Base-by-base conservation (phyloP, 2,329 filamentous ascomycete genomes). In the Hysterium pulicare region DNA sequence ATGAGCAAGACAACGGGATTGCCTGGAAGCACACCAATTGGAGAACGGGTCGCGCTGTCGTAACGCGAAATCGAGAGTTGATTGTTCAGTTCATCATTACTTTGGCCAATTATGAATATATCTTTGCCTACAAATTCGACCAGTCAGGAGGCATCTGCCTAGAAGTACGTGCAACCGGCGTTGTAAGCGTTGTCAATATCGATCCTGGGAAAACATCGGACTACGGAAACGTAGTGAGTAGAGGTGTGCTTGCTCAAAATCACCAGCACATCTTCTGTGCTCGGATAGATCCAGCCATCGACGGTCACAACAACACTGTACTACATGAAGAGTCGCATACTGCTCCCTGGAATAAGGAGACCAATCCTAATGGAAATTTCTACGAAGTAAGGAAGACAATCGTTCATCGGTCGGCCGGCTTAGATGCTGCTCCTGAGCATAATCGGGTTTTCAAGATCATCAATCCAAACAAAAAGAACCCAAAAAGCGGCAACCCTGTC, bases 11-110 rank as follows among this genome's bases (percentile, higher is more conserved):
- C 51, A 77, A 79, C 40, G 83, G 83, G 4, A 83, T 86, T 32
- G 73, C 75, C 5, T 86, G 82, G 81, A 86, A 86, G 57, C 83
- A 86, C 63, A 84, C 81, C 4, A 85, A 86, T 66, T 84, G 77
- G 69, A 73, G 82, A 3, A 86, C 81, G 0, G 71, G 73, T 21
- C 73, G 79, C 2, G 80, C 81, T 0, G 79, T 82, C 1, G 79
- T 85, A 0, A 78, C 78, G 0, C 72, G 83, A 6, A 71, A 75
- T 44, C 75, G 83, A 1, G 77, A 84, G 50, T 71, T 86, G 2
- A 81, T 86, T 0, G 62, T 86, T 2, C 83, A 86, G 51, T 82
- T 78, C 56, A 82, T 86, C 61, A 79, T 83, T 49, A 86, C 83
- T 0, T 73, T 86, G 2, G 79, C 79, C 16, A 86, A 87, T 65